A percentile compares a stretch with the other conserved stretches of the same genome.
phyloP scores from a whole-genome alignment of 495 filamentous ascomycete species.

The Xylaria acuta region DNA sequence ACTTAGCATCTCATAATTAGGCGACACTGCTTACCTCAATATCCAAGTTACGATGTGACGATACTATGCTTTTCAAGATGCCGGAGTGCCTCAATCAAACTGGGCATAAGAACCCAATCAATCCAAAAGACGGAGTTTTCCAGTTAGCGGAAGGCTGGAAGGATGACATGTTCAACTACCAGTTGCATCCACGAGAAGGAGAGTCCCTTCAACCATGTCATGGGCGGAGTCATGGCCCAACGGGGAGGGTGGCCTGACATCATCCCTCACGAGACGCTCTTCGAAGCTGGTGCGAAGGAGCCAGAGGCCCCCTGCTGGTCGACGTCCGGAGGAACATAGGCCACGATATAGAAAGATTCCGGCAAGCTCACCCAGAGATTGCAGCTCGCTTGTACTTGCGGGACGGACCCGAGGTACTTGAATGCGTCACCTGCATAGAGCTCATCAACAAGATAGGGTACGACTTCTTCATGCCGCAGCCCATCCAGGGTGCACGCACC shows the following conservation, averaged over 20 bases:
- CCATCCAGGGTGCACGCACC: slow-evolving; percentile 48
- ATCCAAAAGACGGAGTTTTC: no score
- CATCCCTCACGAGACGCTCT: not conserved
- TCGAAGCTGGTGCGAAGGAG: not conserved
- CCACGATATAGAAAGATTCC: not conserved
- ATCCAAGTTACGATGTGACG: no score
- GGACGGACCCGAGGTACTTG: not conserved
- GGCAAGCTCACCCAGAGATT: not conserved
- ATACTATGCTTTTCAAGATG: no score
- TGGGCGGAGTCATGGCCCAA: not conserved
- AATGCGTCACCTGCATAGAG: not conserved
- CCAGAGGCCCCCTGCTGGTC: not conserved
- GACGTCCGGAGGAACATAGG: not conserved
- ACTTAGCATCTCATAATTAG: no score
- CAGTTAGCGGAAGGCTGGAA: not conserved
- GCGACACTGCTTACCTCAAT: no score
- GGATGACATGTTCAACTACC: not conserved
- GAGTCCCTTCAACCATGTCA: slow-evolving; percentile 1
- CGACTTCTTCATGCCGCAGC: slow-evolving; percentile 63
- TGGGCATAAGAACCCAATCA: no score
- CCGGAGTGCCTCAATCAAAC: no score
- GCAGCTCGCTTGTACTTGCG: not conserved
- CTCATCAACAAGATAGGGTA: slow-evolving; percentile 31
- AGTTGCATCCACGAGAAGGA: not conserved
- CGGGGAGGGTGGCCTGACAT: not conserved